Base-by-base conservation (phyloP, 2,329 filamentous ascomycete species). In the Rhynchosporium graminicola region DNA sequence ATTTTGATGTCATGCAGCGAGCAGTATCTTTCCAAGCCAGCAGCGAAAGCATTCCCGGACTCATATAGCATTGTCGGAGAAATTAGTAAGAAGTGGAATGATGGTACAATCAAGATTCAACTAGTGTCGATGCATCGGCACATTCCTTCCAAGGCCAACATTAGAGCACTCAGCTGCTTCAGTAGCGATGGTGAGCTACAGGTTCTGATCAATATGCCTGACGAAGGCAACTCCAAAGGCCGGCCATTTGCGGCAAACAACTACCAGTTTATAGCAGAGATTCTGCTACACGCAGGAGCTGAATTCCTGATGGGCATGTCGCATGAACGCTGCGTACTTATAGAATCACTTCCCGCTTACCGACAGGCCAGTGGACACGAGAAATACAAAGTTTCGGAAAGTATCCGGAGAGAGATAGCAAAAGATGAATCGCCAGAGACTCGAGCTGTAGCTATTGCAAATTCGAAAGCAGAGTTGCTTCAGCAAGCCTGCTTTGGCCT, bases 31-130 rank as follows among this genome's bases (percentile, higher is more conserved):
- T 59, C 45, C 7, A 45, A 47, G 10, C 56, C 43, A 48, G 56
- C 56, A 7, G 56, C 56, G 2, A 47, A 50, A 40, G 56, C 56
- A 47, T 59, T 59, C n/a, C 56, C 56, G 3, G 56, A 59, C 36
- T 47, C 56, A 5, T 48, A 48, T 20, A 47, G 56, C n/a, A 15
- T 59, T 4, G 56, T 59, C 6, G 56, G 56, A n/a, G 56, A 59
- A 28, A 59, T 59, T 26, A 59, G 56, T 45, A 59, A 59, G 33
- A 59, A 59, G 46, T 59, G 56, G 56, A 59, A 59, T 15, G 56
- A 59, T 48, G 56, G 56, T 0, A 59, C 56, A 1, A 59, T 59
- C n/a, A 59, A 40, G 56, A 33, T 59, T 2, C 56, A 59, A 8
- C 10, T 59, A 31, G 56, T 50, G 13, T 48, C 45, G 33, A 59